Evolutionary conservation across 495 filamentous ascomycete genomes (phyloP).

Genomic region (Cercophora scortea): DNA sequence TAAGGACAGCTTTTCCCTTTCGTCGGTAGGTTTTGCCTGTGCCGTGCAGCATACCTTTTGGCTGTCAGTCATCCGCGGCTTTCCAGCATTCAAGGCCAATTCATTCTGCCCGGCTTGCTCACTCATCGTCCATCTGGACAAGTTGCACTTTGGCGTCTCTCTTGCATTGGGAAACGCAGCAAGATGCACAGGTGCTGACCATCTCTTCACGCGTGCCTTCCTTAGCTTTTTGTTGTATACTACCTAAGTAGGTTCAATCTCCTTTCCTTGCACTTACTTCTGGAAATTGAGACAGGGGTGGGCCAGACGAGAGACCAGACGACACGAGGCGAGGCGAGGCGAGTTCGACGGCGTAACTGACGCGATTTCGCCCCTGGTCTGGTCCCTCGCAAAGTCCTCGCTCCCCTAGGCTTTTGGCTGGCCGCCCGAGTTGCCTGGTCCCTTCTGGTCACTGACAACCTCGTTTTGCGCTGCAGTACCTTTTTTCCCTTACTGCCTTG

Average conservation of each 20-base stretch:
- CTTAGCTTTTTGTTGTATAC: constrained; percentile 9
- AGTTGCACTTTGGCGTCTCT: constrained; percentile 13
- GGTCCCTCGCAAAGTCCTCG: no score
- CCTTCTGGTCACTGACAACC: neutral
- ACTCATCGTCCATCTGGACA: constrained; percentile 13
- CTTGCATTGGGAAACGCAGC: constrained; percentile 1
- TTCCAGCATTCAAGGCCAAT: constrained; percentile 4
- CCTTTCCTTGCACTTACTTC: neutral
- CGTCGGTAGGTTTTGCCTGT: neutral
- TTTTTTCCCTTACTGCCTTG: constrained; percentile 17
- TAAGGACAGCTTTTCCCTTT: constrained; percentile 21
- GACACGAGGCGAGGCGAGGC: neutral
- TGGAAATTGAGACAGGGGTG: constrained; percentile 8
- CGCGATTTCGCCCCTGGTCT: constrained; percentile 5
- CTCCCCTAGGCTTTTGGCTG: no score
- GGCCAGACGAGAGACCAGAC: neutral
- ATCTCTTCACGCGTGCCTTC: neutral
- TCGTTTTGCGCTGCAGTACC: constrained; percentile 13
- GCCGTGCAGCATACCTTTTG: neutral
- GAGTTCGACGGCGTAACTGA: neutral
- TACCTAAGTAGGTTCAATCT: constrained; percentile 2
- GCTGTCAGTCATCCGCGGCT: constrained; percentile 6
- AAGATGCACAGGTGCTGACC: constrained; percentile 12
- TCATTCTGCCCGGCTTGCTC: neutral
- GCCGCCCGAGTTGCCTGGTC: no score